Evolutionary conservation across 2,329 filamentous ascomycete species (phyloP).

Genomic region (Arthrobotrys sinensis): DNA sequence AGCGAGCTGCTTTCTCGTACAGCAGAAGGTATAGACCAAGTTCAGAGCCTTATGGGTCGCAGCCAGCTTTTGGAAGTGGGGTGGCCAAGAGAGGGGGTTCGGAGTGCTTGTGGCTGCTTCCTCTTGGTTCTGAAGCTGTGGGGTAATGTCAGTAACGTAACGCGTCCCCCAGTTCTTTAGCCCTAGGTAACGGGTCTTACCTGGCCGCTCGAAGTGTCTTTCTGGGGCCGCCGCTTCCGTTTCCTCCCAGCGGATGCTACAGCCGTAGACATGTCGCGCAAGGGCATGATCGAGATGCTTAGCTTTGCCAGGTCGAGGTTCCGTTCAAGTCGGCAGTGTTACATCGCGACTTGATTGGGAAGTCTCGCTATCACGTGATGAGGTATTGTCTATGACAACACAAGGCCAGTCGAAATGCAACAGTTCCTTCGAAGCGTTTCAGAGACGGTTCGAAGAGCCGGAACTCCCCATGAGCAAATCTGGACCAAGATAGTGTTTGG

Average conservation of each 20-base stretch:
- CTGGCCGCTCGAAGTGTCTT: neutral
- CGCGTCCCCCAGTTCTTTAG: neutral
- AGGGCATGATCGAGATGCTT: neutral
- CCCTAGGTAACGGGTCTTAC: neutral
- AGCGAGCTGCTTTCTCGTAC: constrained; percentile 88
- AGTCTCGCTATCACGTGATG: constrained; percentile 29
- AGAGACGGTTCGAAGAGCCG: neutral
- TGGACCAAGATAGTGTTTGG: neutral
- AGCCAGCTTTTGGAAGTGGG: constrained; percentile 79
- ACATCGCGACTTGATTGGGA: neutral
- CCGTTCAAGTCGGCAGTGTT: neutral
- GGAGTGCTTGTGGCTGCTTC: neutral
- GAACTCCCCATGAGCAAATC: constrained; percentile 1
- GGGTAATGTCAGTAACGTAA: neutral
- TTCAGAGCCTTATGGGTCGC: constrained; percentile 88
- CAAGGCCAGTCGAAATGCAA: constrained; percentile 10
- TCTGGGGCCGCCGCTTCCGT: constrained; percentile 24
- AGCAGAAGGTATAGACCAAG: constrained; percentile 94
- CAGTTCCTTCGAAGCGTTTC: neutral
- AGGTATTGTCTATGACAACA: constrained; percentile 1
- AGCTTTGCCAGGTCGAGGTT: neutral
- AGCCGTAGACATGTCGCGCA: constrained; percentile 25
- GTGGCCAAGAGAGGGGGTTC: constrained; percentile 75
- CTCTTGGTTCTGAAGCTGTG: neutral
- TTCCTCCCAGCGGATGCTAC: constrained; percentile 5